Base-by-base conservation (phyloP, 169 alveolate species). In the Babesia caballi region DNA sequence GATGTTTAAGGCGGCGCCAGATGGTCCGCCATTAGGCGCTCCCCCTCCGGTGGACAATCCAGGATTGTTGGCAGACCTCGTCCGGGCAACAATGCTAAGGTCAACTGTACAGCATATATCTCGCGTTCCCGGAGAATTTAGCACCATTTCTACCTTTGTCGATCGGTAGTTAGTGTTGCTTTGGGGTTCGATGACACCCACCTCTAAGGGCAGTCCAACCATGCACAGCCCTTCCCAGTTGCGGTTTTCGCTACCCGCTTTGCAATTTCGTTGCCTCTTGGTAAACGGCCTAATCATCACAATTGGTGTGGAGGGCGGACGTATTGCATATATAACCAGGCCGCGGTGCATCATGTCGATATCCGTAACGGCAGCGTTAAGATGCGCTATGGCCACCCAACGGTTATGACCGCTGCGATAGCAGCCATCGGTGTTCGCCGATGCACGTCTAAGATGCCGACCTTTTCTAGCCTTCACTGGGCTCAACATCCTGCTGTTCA, bases 131-230 rank as follows among this genome's bases (percentile, higher is more conserved):
- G 86, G 86, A 3, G 68, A n/a, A 42, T 38, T 66, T 6, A 78
- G 1, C 1, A 42, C 44, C 4, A 78, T 8, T 35, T 21, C 38
- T 17, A 69, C 82, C 14, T 19, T 15, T 8, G 7, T 49, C 12
- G 66, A 28, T 4, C 40, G 4, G 42, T 30, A 68, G 28, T 78
- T 61, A 3, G 68, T 8, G 51, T 78, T 78, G 4, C 57, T 15
- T 7, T 35, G 67, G 21, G 86, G 86, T 41, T 66, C 77, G 27
- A 78, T 67, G 19, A 46, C 35, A 1, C 86, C 86, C 47, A 78
- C 86, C 52, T 17, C 40, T 1, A 67, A n/a, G 27, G 86, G 84
- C 12, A 53, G 54, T 0, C 28, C 36, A 27, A 69, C 33, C 36
- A 38, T 35, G 44, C 25, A 40, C 0, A 40, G n/a, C 19, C 58